Base-by-base conservation (phyloP, 106 monocot species). In the Gastrodia elata region DNA sequence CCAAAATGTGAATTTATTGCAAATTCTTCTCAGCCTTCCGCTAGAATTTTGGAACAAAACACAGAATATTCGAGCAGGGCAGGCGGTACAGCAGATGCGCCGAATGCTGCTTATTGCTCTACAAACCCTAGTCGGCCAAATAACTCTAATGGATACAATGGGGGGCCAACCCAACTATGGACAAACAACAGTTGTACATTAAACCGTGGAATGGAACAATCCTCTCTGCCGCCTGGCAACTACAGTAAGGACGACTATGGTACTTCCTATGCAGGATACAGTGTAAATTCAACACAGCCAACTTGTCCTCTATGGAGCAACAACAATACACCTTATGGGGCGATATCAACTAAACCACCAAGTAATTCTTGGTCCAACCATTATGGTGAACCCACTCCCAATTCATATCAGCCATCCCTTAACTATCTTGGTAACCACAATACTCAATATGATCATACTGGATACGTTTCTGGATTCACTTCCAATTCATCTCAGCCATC, bases 401-500 rank as follows among this genome's bases (percentile, higher is more conserved):
- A 52, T 22, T 52, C 52, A 52, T 22, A 18, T 52, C 52, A n/a
- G 3, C n/a, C 5, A 7, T 13, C 61, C 3, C 2, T 2, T 10
- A 32, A 24, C 32, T 32, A 61, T 61, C 61, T 2, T 2, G 30
- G 32, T 61, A 61, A 61, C 30, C 32, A 61, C 30, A 61, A 8
- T 61, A 32, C 28, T 9, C 61, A 3, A 14, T 61, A 61, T 38
- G 41, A 76, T 70, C 68, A 68, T 22, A 8, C 10, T 40, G 49
- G 35, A 34, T 49, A 8, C 72, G 33, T 72, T 25, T 40, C 39
- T 49, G 56, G 70, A 64, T 20, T 0, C 52, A 37, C 24, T 71
- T 73, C 84, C 57, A 61, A 61, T 32, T 57, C 57, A 26, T 56
- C 56, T 56, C 56, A 22, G 8, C 56, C 56, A 0, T 25, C 24